These are phyloP conservation scores for Trematosphaeria pertusa DNA, from an alignment of 2,329 filamentous ascomycete genomes.

Conservation along the genomic window DNA sequence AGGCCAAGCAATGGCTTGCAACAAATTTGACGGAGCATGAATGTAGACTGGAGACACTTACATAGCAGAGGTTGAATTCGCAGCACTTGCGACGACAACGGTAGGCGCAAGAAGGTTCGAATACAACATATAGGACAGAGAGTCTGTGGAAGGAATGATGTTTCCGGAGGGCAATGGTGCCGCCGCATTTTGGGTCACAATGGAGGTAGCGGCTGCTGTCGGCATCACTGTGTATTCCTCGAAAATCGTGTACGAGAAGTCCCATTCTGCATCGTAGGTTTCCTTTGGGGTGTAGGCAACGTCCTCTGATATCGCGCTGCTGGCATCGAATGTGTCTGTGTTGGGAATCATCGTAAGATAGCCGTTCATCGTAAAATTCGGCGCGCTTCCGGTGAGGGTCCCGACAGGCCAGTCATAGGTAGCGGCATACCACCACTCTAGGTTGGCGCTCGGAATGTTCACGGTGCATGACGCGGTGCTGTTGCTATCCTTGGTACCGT, in stretches of 20 bases:
- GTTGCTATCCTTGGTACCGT: constrained; percentile 9
- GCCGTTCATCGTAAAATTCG: constrained; percentile 26
- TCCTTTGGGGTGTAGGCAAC: constrained; percentile 27
- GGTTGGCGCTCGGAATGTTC: constrained; percentile 40
- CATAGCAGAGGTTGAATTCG: constrained; percentile 19
- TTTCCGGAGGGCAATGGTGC: constrained; percentile 29
- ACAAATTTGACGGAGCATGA: too few species aligned
- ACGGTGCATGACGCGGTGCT: constrained; percentile 34
- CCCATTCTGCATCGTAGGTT: constrained; percentile 29
- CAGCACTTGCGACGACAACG: constrained; percentile 29
- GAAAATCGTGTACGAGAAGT: constrained; percentile 29
- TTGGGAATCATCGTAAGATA: constrained; percentile 29
- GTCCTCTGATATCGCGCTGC: constrained; percentile 30
- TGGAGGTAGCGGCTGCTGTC: constrained; percentile 38
- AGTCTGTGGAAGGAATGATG: constrained; percentile 26
- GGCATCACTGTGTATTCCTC: constrained; percentile 36
- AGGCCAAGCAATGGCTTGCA: too few species aligned
- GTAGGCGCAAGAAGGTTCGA: too few species aligned
- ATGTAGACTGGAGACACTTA: background rate
- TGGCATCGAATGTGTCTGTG: constrained; percentile 34
- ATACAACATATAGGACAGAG: constrained; percentile 21
- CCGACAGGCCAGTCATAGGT: constrained; percentile 31
- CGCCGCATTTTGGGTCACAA: constrained; percentile 33
- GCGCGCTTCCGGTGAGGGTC: constrained; percentile 23
- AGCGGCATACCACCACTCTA: constrained; percentile 44